phyloP scores from a whole-genome alignment of 2,329 filamentous ascomycete genomes.

The Diaporthe capsici region DNA sequence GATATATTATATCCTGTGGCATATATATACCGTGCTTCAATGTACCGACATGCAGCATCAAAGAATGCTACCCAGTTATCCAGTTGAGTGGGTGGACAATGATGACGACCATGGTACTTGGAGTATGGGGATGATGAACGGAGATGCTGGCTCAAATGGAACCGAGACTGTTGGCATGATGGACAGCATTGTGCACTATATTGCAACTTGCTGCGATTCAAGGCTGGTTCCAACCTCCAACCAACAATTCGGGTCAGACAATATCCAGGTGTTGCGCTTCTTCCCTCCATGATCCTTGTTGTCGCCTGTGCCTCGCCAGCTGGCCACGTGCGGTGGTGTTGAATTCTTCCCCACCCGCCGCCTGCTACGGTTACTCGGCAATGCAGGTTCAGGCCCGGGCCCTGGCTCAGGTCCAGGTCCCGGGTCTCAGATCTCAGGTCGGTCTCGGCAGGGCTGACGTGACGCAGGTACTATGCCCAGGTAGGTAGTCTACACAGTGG shows the following conservation, averaged over 20 bases:
- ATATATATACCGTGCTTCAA: not conserved
- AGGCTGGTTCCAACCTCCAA: not conserved
- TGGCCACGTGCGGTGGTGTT: conserved; percentile 13
- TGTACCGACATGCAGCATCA: not conserved
- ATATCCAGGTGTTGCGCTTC: not conserved
- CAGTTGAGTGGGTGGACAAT: not conserved
- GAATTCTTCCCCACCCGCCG: not conserved
- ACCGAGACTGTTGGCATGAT: no score
- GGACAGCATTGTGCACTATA: no score
- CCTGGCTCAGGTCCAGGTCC: not conserved
- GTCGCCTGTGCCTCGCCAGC: not conserved
- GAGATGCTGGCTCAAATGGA: not conserved
- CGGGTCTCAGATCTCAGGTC: conserved; percentile 12
- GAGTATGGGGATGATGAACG: not conserved
- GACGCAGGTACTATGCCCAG: conserved; percentile 4
- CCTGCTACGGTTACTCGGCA: not conserved
- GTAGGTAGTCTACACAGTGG: not conserved
- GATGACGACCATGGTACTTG: not conserved
- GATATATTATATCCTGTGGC: not conserved
- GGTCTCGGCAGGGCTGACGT: conserved; percentile 30
- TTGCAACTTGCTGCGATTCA: not conserved
- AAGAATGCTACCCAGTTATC: not conserved
- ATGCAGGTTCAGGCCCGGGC: conserved; percentile 13
- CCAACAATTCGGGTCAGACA: not conserved
- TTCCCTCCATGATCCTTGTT: conserved; percentile 24